These are phyloP conservation scores for Zygosaccharomyces gambellarensis DNA, from an alignment of 805 yeast species.

Conservation along the genomic window DNA sequence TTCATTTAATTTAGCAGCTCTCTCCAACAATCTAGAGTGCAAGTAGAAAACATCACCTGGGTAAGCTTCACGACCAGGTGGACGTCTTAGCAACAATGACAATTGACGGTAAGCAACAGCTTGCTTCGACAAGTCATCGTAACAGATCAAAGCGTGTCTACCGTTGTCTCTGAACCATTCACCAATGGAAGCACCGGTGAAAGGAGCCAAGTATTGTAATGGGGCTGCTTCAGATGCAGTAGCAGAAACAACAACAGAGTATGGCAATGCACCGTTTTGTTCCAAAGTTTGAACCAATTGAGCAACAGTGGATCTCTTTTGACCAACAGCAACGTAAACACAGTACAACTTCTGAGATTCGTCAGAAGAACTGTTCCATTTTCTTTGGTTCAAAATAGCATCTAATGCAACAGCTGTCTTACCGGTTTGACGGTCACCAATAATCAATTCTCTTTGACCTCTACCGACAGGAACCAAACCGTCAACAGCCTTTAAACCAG, in stretches of 20 bases:
- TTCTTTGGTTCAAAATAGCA: conserved; percentile 97
- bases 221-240: conserved; percentile 99
- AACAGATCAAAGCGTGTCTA: conserved; percentile 93
- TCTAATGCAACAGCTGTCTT: conserved; percentile 99
- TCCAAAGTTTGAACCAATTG: conserved; percentile 99
- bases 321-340: conserved; percentile 99
- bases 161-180: conserved; percentile 99
- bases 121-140: conserved; percentile 98
- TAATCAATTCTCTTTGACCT: conserved; percentile 99
- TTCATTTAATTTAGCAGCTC: conserved; percentile 96
- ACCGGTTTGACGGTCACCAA: conserved; percentile 99
- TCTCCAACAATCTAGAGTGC: conserved; percentile 91
- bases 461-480: conserved; percentile 99
- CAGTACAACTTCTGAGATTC: conserved; percentile 98
- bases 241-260: conserved; percentile 97
- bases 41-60: conserved; percentile 96
- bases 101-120: conserved; percentile 99
- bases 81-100: conserved; percentile 94
- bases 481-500: conserved; percentile 98
- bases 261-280: conserved; percentile 96
- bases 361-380: conserved; percentile 93
- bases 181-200: conserved; percentile 99
- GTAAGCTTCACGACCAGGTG: conserved; percentile 96
- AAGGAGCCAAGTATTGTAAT: conserved; percentile 99
- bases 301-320: conserved; percentile 99